These are phyloP conservation scores for Epicoccum sorghinum DNA, from an alignment of 2,329 filamentous ascomycete species.

Conservation along the genomic window DNA sequence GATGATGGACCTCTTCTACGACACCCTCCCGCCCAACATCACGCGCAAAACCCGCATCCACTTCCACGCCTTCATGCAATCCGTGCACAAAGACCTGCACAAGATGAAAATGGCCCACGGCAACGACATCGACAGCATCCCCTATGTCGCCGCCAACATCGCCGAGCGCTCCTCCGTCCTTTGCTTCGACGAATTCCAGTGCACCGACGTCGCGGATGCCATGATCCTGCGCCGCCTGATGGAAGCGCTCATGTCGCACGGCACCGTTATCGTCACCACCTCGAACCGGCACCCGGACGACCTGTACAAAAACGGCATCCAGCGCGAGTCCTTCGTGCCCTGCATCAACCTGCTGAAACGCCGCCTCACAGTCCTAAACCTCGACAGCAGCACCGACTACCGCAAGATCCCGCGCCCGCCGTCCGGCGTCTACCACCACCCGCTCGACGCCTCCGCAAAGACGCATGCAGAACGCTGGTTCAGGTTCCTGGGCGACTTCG, in stretches of 20 bases:
- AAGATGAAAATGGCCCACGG: slow-evolving; percentile 88
- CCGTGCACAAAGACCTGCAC: slow-evolving; percentile 90
- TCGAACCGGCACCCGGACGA: slow-evolving; percentile 97
- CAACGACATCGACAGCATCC: slow-evolving; percentile 86
- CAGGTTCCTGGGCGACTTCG: slow-evolving; percentile 84
- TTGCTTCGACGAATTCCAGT: slow-evolving; percentile 99
- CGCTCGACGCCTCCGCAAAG: slow-evolving; percentile 76
- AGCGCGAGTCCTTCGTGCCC: slow-evolving; percentile 92
- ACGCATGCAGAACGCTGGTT: slow-evolving; percentile 95
- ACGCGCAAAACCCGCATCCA: slow-evolving; percentile 88
- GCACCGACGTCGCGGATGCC: slow-evolving; percentile 96
- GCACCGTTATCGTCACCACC: slow-evolving; percentile 94
- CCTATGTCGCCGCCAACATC: slow-evolving; percentile 93
- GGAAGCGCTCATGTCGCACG: slow-evolving; percentile 91
- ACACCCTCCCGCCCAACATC: slow-evolving; percentile 83
- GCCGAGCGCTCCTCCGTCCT: slow-evolving; percentile 83
- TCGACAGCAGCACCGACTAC: slow-evolving; percentile 95
- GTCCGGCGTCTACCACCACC: slow-evolving; percentile 91
- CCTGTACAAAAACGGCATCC: slow-evolving; percentile 97
- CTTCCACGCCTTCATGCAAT: slow-evolving; percentile 99
- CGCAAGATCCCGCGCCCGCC: slow-evolving; percentile 93
- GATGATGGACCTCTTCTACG: slow-evolving; percentile 98
- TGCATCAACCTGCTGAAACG: slow-evolving; percentile 91
- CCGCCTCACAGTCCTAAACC: slow-evolving; percentile 85
- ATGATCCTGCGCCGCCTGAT: slow-evolving; percentile 94